Evolutionary conservation across 2,329 filamentous ascomycete genomes (phyloP).

Genomic region (Knufia petricola): DNA sequence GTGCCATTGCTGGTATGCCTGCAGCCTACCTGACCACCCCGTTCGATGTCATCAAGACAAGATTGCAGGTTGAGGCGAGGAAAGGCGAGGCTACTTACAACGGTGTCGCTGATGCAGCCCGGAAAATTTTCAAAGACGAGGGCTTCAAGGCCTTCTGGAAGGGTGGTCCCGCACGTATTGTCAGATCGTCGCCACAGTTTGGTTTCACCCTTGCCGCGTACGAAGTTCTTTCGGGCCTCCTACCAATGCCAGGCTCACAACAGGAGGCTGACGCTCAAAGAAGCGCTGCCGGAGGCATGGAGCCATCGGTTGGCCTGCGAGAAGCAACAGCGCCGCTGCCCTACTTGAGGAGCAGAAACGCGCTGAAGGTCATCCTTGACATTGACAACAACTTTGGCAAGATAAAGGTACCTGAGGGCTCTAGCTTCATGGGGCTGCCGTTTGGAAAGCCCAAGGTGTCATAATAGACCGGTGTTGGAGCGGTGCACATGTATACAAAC

Average conservation of each 20-base stretch:
- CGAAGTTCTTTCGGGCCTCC: slow-evolving; percentile 71
- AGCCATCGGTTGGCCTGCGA: slow-evolving; percentile 54
- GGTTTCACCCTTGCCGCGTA: slow-evolving; percentile 95
- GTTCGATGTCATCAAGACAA: slow-evolving; percentile 98
- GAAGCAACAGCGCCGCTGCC: slow-evolving; percentile 56
- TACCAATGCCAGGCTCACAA: slow-evolving; percentile 65
- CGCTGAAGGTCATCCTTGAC: slow-evolving; percentile 89
- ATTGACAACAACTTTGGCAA: slow-evolving; percentile 87
- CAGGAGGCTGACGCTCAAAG: slow-evolving; percentile 43
- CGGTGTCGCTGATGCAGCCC: slow-evolving; percentile 73
- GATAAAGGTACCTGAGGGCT: slow-evolving; percentile 46
- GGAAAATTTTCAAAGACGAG: slow-evolving; percentile 78
- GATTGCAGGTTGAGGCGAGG: slow-evolving; percentile 90
- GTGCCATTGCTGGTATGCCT: slow-evolving; percentile 88
- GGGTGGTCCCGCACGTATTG: slow-evolving; percentile 86
- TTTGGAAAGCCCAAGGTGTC: slow-evolving; percentile 5
- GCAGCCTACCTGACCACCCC: slow-evolving; percentile 92
- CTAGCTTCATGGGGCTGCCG: slow-evolving; percentile 7
- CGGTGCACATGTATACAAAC: too few species aligned
- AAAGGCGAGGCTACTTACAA: slow-evolving; percentile 89
- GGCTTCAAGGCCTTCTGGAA: slow-evolving; percentile 98
- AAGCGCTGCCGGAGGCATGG: slow-evolving; percentile 45
- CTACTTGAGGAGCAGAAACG: slow-evolving; percentile 70
- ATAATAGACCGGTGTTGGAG: background rate
- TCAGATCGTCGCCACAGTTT: slow-evolving; percentile 93